These are phyloP conservation scores for Moesziomyces sp. DNA, from an alignment of 1,284 basidiomycete species.

Conservation along the genomic window DNA sequence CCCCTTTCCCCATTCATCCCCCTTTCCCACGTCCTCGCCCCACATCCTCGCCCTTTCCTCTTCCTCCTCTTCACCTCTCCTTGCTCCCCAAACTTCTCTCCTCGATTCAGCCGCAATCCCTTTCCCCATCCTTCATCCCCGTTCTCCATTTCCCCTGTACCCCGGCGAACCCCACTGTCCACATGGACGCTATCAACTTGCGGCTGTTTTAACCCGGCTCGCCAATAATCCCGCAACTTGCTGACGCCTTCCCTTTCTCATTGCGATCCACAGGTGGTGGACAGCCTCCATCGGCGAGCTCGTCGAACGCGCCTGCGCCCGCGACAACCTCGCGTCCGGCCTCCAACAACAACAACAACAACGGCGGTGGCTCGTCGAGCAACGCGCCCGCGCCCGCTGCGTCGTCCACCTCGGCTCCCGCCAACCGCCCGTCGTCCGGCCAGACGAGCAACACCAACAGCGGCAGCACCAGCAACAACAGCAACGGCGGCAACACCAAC, in stretches of 20 bases:
- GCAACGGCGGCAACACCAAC: slow-evolving; percentile 4
- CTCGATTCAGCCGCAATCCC: too few species aligned
- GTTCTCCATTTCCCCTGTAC: too few species aligned
- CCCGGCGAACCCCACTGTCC: too few species aligned
- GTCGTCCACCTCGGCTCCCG: slow-evolving; percentile 16
- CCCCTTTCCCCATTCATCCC: not conserved
- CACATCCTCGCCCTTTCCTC: not conserved
- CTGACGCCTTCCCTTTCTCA: slow-evolving; percentile 4
- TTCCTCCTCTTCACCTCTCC: not conserved
- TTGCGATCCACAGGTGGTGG: slow-evolving; percentile 5
- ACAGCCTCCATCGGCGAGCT: slow-evolving; percentile 18
- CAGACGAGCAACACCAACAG: slow-evolving; percentile 4
- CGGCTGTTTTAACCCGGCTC: too few species aligned
- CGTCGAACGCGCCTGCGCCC: slow-evolving; percentile 11
- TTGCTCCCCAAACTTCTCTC: not conserved
- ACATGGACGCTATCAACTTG: too few species aligned
- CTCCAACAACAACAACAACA: slow-evolving; percentile 1
- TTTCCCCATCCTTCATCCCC: too few species aligned
- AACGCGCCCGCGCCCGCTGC: slow-evolving; percentile 21
- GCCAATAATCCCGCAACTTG: not conserved
- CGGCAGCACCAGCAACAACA: slow-evolving; percentile 2
- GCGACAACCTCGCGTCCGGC: slow-evolving; percentile 12
- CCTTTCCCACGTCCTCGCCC: not conserved
- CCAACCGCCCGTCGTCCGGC: slow-evolving; percentile 8
- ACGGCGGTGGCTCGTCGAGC: slow-evolving; percentile 7